Conservation (phyloP, 306 rosid genomes). For the Corylus avellana region DNA sequence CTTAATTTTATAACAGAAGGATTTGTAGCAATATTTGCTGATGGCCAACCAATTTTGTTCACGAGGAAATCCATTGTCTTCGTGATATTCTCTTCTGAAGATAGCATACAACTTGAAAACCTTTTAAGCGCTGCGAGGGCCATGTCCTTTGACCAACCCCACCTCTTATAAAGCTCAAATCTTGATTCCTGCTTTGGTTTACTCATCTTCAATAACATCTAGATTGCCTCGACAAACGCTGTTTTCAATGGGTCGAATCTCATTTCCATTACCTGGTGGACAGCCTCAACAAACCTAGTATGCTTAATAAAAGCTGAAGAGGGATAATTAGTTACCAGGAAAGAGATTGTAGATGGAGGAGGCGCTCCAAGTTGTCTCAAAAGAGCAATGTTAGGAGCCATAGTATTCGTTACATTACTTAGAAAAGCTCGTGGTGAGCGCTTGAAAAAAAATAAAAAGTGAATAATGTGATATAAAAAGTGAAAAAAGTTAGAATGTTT, state of each 20-base stretch:
- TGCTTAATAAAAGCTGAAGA: background rate
- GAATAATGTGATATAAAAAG: too few species aligned
- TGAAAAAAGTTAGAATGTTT: too few species aligned
- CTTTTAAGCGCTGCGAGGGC: constrained; percentile 27
- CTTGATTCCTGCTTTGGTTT: too few species aligned
- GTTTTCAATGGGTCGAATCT: too few species aligned
- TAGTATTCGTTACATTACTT: background rate
- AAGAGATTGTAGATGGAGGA: too few species aligned
- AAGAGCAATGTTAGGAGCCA: constrained; percentile 25
- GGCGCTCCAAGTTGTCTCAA: constrained; percentile 15
- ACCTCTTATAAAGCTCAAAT: too few species aligned
- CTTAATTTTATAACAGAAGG: constrained; percentile 9
- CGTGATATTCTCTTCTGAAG: constrained; percentile 16
- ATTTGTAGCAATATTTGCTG: constrained; percentile 11
- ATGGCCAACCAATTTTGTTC: constrained; percentile 21
- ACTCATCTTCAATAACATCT: too few species aligned
- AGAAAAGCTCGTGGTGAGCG: background rate
- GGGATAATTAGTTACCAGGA: constrained; percentile 1
- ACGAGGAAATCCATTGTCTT: constrained; percentile 9
- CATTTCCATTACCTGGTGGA: background rate
- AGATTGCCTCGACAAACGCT: too few species aligned
- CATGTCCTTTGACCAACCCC: too few species aligned
- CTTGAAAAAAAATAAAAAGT: background rate
- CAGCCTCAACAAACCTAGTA: constrained; percentile 2
- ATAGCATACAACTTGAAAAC: constrained; percentile 30